phyloP scores from a whole-genome alignment of 305 asterid genomes.

The Salvia sclarea region DNA sequence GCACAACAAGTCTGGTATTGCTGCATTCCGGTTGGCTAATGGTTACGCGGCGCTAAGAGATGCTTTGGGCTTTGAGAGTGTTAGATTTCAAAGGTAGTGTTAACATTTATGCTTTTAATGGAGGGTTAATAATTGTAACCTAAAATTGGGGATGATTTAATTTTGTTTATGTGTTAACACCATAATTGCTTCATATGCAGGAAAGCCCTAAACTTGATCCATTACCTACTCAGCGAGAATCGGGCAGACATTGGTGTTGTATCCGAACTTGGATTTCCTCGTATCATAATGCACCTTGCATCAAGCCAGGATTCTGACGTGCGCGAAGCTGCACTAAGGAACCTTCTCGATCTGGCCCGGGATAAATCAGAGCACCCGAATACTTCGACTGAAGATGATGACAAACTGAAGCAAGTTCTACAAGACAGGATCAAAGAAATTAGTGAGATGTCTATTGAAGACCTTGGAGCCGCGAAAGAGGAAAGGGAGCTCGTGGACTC shows the following conservation, averaged over 20 bases:
- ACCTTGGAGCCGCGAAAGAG: conserved; percentile 73
- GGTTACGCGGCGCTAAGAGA: conserved; percentile 78
- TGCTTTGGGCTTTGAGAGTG: conserved; percentile 67
- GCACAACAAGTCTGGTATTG: conserved; percentile 71
- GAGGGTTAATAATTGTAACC: too few relatives aligned
- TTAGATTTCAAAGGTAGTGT: conserved; percentile 79
- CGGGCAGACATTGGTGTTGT: conserved; percentile 53
- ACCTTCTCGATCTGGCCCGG: conserved; percentile 64
- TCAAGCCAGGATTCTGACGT: conserved; percentile 69
- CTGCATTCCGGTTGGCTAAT: conserved; percentile 81
- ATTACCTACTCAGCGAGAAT: conserved; percentile 58
- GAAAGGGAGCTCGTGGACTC: conserved; percentile 80
- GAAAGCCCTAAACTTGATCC: conserved; percentile 82
- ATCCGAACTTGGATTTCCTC: conserved; percentile 68
- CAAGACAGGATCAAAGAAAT: conserved; percentile 65
- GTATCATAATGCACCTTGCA: conserved; percentile 69
- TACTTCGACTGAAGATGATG: conserved; percentile 46
- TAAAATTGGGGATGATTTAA: too few relatives aligned
- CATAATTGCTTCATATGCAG: conserved; percentile 41
- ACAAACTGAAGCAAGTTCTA: conserved; percentile 61
- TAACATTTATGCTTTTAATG: too few relatives aligned
- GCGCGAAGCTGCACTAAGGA: conserved; percentile 77
- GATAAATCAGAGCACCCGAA: conserved; percentile 37
- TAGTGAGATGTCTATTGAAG: conserved; percentile 67
- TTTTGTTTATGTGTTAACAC: background rate